Evolutionary conservation across 208 protist genomes (phyloP).

Genomic region (Leishmania amazonensis): DNA sequence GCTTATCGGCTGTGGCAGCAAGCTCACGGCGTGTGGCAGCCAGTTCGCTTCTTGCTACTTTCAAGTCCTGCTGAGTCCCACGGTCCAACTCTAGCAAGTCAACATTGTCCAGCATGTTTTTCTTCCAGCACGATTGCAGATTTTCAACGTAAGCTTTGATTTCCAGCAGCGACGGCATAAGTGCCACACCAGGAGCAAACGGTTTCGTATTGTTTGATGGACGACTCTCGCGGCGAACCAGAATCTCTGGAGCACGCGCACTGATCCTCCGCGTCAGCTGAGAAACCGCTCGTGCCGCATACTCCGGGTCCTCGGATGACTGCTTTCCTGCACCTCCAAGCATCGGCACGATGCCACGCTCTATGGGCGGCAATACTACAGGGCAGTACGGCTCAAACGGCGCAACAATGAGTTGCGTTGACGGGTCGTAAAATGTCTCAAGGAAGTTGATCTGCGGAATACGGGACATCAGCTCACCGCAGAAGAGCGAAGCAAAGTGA

Average conservation of each 20-base stretch:
- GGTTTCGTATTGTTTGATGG: slow-evolving; percentile 39
- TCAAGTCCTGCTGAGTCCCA: slow-evolving; percentile 60
- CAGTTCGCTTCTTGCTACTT: slow-evolving; percentile 51
- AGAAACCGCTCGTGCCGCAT: slow-evolving; percentile 9
- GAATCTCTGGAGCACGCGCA: slow-evolving; percentile 21
- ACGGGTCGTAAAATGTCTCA: slow-evolving; percentile 80
- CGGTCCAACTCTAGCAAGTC: slow-evolving; percentile 57
- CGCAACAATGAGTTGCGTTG: slow-evolving; percentile 83
- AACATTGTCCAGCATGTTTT: slow-evolving; percentile 64
- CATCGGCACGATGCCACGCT: neutral
- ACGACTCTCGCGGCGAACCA: slow-evolving; percentile 59
- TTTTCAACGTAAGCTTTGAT: slow-evolving; percentile 82
- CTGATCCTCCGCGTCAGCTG: slow-evolving; percentile 25
- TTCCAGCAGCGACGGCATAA: slow-evolving; percentile 71
- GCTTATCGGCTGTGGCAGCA: slow-evolving; percentile 48
- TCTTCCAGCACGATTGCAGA: slow-evolving; percentile 83
- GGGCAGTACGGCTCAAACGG: slow-evolving; percentile 65
- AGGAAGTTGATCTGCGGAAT: slow-evolving; percentile 79
- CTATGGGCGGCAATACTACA: slow-evolving; percentile 18
- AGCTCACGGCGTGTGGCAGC: slow-evolving; percentile 41
- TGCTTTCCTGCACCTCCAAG: neutral
- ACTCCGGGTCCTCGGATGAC: neutral
- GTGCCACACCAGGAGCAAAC: slow-evolving; percentile 41
- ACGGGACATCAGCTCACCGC: slow-evolving; percentile 76
- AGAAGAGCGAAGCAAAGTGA: slow-evolving; percentile 59